Conservation (phyloP, 345 rosid species). For the Arabis alpina region DNA sequence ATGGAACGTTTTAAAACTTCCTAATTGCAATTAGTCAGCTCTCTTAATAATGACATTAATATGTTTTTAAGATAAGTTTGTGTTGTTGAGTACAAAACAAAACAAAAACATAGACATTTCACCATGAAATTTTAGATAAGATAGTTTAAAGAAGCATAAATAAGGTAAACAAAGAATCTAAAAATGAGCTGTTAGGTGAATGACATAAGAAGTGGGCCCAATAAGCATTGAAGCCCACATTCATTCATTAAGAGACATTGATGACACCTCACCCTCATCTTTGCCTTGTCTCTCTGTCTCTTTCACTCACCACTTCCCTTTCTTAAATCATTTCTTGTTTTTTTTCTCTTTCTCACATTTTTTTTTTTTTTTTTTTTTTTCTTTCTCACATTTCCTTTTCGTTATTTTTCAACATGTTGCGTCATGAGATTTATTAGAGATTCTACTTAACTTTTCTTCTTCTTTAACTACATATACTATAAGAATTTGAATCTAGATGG, state of each 20-base stretch:
- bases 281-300: slow-evolving; percentile 39
- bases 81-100: slow-evolving; percentile 26
- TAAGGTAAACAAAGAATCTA: slow-evolving; percentile 5
- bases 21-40: slow-evolving; percentile 13
- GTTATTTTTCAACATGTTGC: slow-evolving; percentile 33
- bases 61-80: not conserved
- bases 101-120: slow-evolving; percentile 24
- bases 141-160: not conserved
- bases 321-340: slow-evolving; percentile 29
- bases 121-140: slow-evolving; percentile 10
- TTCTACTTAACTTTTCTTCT: not conserved
- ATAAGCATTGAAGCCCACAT: slow-evolving; percentile 40
- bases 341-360: slow-evolving; percentile 32
- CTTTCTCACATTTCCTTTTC: slow-evolving; percentile 30
- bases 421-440: slow-evolving; percentile 14
- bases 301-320: slow-evolving; percentile 34
- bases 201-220: slow-evolving; percentile 36
- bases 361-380: not conserved
- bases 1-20: slow-evolving; percentile 12
- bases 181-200: slow-evolving; percentile 39
- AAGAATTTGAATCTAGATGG: too few relatives aligned
- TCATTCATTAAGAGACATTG: slow-evolving; percentile 43
- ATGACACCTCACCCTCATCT: slow-evolving; percentile 42
- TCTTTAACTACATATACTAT: too few relatives aligned
- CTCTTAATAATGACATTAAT: not conserved